Evolutionary conservation across 345 rosid genomes (phyloP), one percentile per base, ranked within the genome.

Genomic region (Erodium maritimum): DNA sequence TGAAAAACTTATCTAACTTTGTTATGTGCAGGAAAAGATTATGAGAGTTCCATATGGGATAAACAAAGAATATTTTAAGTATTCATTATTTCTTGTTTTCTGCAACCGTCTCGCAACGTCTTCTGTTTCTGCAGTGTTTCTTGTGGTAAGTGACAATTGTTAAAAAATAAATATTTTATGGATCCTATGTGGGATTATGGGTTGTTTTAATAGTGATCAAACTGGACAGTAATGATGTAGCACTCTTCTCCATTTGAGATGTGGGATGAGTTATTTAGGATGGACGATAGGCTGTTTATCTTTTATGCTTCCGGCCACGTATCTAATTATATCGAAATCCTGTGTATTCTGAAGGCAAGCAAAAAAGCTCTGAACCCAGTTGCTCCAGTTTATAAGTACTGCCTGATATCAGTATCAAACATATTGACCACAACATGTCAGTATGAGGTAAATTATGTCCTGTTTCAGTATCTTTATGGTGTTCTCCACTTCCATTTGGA

Each of bases 361-460:
- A 83, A 78, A 75, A 84, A 84, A 69, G 81, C 81, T 23, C 65
- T 91, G 86, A 76, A 81, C 75, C 96, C 95, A 69, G 95, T 86
- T 67, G 95, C 98, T 71, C 96, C 96, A 0, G 68, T 91, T 69
- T 84, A 88, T 64, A 91, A 84, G 72, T 91, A 91, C 62, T 73
- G 93, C 54, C 80, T 86, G 2, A 23, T 91, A 69, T 91, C 98
- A 19, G 63, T 84, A 23, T 70, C 95, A 18, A 91, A 88, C 67
- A 91, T 91, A 53, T 58, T 91, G 59, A 88, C 96, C 54, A 88
- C 98, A 50, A 88, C 96, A 54, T 91, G 98, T 48, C 98, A 91
- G 68, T 91, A 91, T 74, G 98, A 91, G 91, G 97, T 91, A 65
- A 54, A 61, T 14, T 23, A 16, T 18, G 37, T 29, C 45, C 21